Percentiles rank a stretch among this genome's conserved stretches.
Evolutionary conservation across 2,329 filamentous ascomycete species (phyloP).

Genomic region (Colletotrichum falcatum): DNA sequence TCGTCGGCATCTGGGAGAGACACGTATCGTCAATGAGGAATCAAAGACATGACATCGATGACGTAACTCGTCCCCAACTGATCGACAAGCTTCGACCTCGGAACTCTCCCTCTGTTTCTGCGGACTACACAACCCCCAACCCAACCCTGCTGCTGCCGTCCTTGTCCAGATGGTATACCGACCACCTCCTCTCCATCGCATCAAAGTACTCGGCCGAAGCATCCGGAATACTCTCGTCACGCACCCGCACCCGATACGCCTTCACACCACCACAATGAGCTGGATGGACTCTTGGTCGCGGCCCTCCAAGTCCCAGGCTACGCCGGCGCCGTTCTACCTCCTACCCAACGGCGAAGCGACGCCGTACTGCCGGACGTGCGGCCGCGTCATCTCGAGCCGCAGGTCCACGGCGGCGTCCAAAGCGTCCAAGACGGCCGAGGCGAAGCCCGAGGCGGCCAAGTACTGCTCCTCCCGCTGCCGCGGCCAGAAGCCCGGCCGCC

Average conservation of each 20-base stretch:
- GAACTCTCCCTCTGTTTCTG: background rate
- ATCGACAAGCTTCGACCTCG: constrained; percentile 2
- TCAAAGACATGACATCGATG: constrained; percentile 23
- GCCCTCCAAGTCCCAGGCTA: constrained; percentile 54
- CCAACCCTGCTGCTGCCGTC: background rate
- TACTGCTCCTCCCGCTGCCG: constrained; percentile 70
- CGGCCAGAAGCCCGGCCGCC: constrained; percentile 60
- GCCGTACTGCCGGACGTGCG: constrained; percentile 68
- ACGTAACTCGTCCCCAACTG: constrained; percentile 25
- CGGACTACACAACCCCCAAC: background rate
- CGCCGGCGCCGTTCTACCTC: constrained; percentile 67
- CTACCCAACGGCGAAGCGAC: constrained; percentile 58
- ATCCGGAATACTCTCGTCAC: background rate
- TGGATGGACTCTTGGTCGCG: constrained; percentile 58
- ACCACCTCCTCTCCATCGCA: background rate
- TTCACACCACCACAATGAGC: constrained; percentile 49
- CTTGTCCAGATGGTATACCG: background rate
- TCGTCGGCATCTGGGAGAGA: background rate
- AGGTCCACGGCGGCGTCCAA: constrained; percentile 47
- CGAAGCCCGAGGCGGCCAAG: constrained; percentile 49
- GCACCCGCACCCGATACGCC: background rate
- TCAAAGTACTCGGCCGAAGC: background rate
- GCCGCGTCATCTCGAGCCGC: constrained; percentile 62
- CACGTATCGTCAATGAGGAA: background rate
- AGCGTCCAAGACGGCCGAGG: constrained; percentile 42